Evolutionary conservation across 2,329 filamentous ascomycete genomes (phyloP).

Genomic region (Trichoderma gracile): DNA sequence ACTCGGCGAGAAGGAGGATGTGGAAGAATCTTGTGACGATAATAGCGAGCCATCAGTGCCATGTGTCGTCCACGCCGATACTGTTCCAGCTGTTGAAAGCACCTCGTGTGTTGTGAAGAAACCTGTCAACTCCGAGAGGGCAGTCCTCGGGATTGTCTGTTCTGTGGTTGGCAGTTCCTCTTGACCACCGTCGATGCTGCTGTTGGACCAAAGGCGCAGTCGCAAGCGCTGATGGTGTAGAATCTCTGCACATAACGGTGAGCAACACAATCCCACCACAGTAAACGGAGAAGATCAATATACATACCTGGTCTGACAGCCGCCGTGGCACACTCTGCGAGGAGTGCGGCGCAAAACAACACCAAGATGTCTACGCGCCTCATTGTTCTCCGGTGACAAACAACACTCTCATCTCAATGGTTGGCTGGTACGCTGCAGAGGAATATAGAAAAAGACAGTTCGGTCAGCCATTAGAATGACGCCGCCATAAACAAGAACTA

Average conservation of each 20-base stretch:
- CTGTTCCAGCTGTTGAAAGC: neutral
- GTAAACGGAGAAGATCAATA: neutral
- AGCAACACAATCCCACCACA: neutral
- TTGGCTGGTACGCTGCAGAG: neutral
- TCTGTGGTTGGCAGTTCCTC: neutral
- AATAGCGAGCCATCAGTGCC: no score
- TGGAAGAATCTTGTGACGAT: neutral
- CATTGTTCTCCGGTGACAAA: constrained; percentile 25
- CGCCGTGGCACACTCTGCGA: constrained; percentile 26
- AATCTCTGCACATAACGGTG: constrained; percentile 6
- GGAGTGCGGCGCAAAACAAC: constrained; percentile 28
- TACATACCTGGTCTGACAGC: constrained; percentile 27
- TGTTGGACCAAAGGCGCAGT: neutral
- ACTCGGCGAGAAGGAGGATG: neutral
- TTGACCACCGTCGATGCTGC: neutral
- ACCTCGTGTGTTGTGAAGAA: neutral
- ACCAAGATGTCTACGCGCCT: constrained; percentile 27
- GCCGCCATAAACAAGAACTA: neutral
- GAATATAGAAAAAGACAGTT: neutral
- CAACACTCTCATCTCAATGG: neutral
- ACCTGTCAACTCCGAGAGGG: neutral
- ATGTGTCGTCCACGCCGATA: neutral
- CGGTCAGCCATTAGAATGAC: neutral
- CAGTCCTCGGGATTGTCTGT: neutral
- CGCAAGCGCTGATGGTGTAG: constrained; percentile 6